These are phyloP conservation scores for Pleurozium schreberi DNA, from an alignment of 225 moss, liverwort and hornwort genomes.

Conservation along the genomic window DNA sequence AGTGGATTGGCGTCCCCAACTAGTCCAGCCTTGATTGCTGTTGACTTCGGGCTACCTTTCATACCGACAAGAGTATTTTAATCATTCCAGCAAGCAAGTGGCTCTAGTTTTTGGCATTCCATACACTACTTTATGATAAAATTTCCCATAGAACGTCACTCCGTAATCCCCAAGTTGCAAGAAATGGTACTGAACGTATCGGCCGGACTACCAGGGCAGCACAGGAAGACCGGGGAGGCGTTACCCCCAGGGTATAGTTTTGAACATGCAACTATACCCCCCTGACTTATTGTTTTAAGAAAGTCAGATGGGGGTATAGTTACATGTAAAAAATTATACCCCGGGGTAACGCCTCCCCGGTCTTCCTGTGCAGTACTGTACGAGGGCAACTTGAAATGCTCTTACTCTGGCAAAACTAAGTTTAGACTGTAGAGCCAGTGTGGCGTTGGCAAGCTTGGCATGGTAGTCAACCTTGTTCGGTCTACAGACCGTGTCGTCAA, in stretches of 20 bases:
- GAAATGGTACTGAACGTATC: background rate
- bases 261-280: no score
- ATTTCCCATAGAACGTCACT: background rate
- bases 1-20: background rate
- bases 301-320: no score
- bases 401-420: background rate
- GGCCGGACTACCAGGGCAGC: no score
- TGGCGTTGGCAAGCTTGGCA: no score
- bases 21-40: background rate
- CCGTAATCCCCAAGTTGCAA: background rate
- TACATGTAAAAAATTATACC: no score
- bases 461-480: background rate
- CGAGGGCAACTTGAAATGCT: background rate
- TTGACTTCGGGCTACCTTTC: background rate
- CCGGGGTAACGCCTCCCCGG: no score
- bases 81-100: background rate
- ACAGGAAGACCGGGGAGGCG: no score
- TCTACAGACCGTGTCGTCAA: background rate
- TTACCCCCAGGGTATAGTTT: no score
- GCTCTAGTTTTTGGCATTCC: background rate
- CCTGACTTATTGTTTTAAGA: no score
- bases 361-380: background rate
- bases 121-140: background rate
- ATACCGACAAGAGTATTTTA: background rate
- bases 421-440: background rate